Percentiles rank a stretch among this genome's conserved stretches.
Evolutionary conservation across 345 rosid species (phyloP).

Genomic region (Lepidium sativum): DNA sequence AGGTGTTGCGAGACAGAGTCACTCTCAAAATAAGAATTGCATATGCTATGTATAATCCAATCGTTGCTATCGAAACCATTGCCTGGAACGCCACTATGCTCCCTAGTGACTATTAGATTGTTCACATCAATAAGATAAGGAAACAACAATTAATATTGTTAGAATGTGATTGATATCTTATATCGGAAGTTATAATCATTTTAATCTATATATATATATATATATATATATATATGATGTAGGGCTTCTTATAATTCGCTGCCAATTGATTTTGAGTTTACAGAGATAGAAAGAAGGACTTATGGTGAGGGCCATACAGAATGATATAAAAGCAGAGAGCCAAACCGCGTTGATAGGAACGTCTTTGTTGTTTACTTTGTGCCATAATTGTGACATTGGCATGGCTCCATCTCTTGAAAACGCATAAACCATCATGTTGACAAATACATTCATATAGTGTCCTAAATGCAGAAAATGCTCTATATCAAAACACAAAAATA

Average conservation of each 20-base stretch:
- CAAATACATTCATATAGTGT: not conserved
- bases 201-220: too few relatives aligned
- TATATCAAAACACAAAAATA: not conserved
- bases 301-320: conserved; percentile 97
- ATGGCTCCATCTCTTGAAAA: conserved; percentile 97
- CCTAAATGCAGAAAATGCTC: not conserved
- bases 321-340: conserved; percentile 63
- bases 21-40: conserved; percentile 81
- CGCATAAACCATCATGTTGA: conserved; percentile 91
- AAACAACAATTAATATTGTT: not conserved
- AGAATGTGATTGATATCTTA: too few relatives aligned
- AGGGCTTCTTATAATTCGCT: too few relatives aligned
- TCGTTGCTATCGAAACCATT: conserved; percentile 94
- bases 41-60: conserved; percentile 91
- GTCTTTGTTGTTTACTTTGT: conserved; percentile 78
- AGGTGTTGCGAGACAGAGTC: conserved; percentile 68
- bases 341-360: conserved; percentile 87
- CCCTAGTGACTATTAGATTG: conserved; percentile 64
- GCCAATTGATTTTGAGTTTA: too few relatives aligned
- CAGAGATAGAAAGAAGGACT: conserved; percentile 2
- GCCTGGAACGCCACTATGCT: conserved; percentile 90
- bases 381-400: conserved; percentile 82
- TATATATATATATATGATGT: too few relatives aligned
- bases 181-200: too few relatives aligned
- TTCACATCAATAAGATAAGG: conserved; percentile 2